Conservation (phyloP, 1,139 yeast species). For the Hyphopichia khmerensis region DNA sequence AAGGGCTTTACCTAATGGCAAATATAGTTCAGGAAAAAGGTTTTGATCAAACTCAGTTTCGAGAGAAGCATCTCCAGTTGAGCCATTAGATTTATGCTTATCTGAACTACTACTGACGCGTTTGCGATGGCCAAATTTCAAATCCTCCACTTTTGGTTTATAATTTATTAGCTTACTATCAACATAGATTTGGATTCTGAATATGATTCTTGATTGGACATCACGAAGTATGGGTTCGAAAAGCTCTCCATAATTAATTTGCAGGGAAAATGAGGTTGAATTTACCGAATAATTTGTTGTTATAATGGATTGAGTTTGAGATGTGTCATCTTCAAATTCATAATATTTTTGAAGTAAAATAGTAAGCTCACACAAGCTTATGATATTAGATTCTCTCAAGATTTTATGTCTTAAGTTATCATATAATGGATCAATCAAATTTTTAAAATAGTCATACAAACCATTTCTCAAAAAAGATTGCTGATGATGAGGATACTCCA, state of each 20-base stretch:
- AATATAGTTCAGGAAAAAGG: slow-evolving; percentile 56
- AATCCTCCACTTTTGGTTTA: slow-evolving; percentile 65
- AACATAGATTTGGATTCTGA: slow-evolving; percentile 71
- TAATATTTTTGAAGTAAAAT: slow-evolving; percentile 67
- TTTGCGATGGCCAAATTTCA: slow-evolving; percentile 54
- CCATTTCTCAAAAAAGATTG: slow-evolving; percentile 23
- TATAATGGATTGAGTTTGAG: slow-evolving; percentile 20
- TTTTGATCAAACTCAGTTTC: slow-evolving; percentile 39
- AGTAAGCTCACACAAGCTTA: slow-evolving; percentile 71
- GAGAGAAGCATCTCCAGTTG: slow-evolving; percentile 8
- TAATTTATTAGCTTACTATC: slow-evolving; percentile 68
- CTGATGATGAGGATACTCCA: slow-evolving; percentile 5
- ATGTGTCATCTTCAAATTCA: slow-evolving; percentile 56
- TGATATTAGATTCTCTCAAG: slow-evolving; percentile 66
- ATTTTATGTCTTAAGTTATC: slow-evolving; percentile 65
- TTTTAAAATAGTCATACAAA: slow-evolving; percentile 57
- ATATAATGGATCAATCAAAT: slow-evolving; percentile 72
- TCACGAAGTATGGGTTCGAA: slow-evolving; percentile 74
- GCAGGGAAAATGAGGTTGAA: slow-evolving; percentile 10
- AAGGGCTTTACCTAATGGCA: slow-evolving; percentile 73
- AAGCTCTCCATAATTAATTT: slow-evolving; percentile 53
- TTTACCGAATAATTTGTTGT: slow-evolving; percentile 7
- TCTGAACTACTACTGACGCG: slow-evolving; percentile 13
- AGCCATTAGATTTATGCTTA: neutral
- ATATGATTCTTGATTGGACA: slow-evolving; percentile 75